Conservation (phyloP, 352 stramenopile species). For the Pythium plurisporium region DNA sequence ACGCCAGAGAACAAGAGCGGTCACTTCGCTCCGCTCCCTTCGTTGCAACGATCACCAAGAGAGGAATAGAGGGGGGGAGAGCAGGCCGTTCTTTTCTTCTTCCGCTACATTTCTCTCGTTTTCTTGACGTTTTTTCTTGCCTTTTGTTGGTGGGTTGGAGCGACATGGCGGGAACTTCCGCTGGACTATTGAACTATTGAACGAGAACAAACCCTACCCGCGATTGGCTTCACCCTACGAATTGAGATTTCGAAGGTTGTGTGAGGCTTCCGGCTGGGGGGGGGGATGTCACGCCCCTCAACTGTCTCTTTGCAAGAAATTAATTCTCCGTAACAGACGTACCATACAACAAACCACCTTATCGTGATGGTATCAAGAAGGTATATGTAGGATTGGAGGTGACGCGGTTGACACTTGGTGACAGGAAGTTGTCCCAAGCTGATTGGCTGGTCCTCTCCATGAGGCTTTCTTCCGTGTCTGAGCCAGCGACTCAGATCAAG, state of each 20-base stretch:
- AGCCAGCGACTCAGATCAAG: conserved; percentile 18
- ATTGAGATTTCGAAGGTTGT: background rate
- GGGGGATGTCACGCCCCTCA: too few species aligned
- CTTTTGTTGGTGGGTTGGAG: background rate
- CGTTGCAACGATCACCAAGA: too few species aligned
- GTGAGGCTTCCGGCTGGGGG: too few species aligned
- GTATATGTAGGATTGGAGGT: conserved; percentile 6
- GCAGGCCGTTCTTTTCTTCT: background rate
- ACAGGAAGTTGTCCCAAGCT: conserved; percentile 9
- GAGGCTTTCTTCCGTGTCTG: conserved; percentile 19
- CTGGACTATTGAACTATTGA: too few species aligned
- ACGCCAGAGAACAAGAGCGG: too few species aligned
- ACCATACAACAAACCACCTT: background rate
- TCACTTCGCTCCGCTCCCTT: too few species aligned
- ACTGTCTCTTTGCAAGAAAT: conserved; percentile 23
- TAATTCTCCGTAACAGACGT: background rate
- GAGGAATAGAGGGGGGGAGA: too few species aligned
- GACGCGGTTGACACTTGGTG: conserved; percentile 17
- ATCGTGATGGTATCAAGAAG: background rate
- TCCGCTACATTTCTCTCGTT: too few species aligned
- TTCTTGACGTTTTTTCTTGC: too few species aligned
- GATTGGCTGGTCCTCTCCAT: conserved; percentile 17
- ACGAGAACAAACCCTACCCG: background rate
- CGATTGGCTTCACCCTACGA: conserved; percentile 10
- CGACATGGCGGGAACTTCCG: too few species aligned